Evolutionary conservation across 2,329 filamentous ascomycete species (phyloP), one percentile per base, ranked within the genome.

Genomic region (Alternaria ventricosa): DNA sequence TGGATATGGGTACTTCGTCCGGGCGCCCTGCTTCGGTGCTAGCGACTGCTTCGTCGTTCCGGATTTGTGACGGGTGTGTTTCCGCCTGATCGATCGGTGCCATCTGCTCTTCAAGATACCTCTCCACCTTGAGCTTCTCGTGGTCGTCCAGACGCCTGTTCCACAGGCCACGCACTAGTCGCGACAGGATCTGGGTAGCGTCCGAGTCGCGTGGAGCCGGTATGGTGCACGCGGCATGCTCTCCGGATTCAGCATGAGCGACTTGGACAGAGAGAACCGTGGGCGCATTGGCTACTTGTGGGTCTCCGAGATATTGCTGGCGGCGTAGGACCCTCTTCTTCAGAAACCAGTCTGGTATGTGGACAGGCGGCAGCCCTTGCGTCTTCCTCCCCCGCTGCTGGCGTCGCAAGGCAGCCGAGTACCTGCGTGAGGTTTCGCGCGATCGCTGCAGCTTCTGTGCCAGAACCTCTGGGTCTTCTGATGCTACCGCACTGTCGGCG

Each of bases 331-430:
- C 83, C 58, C 86, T 86, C 20, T 81, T 76, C 43, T 84, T 78
- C 57, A 88, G 77, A 65, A 91, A 92, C 77, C 83, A 85, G 60
- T 82, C 77, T 1, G 89, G 88, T 13, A 92, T 79, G 54, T 84
- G 81, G 5, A 83, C 75, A 20, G 81, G 80, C 49, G 79, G 78
- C 13, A 80, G 66, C 13, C 75, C 78, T 33, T 76, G 70, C 0
- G 72, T 64, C 53, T 78, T 77, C 55, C 76, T 78, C 28, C 71
- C 70, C 33, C 76, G 65, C 57, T 78, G 75, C 23, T 78, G 71
- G 11, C 78, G 75, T 28, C 75, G 72, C 61, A 79, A 64, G 45
- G 77, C 77, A 15, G 77, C 75, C 23, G 75, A 70, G 54, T 80
- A 79, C 45, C 75, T 65, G 27, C 78, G 73, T 8, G 75, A 71